phyloP scores from a whole-genome alignment of 768 basidiomycete genomes.

The Pulveroboletus sp. region DNA sequence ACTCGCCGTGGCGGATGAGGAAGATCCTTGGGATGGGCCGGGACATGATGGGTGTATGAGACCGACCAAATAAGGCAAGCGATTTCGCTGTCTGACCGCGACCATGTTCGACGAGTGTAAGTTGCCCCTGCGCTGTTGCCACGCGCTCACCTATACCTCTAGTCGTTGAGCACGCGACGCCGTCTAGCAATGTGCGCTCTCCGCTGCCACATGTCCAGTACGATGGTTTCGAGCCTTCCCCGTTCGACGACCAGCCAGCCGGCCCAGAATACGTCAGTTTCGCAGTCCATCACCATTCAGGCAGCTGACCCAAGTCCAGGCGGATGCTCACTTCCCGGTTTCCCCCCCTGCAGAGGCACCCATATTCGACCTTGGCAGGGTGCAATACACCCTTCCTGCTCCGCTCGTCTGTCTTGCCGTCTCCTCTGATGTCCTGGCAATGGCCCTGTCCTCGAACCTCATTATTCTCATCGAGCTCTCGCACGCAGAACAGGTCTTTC shows the following conservation, averaged over 20 bases:
- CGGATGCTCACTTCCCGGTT: constrained; percentile 22
- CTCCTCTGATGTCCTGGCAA: constrained; percentile 81
- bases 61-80: constrained; percentile 1
- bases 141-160: constrained; percentile 3
- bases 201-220: constrained; percentile 64
- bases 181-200: constrained; percentile 37
- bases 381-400: constrained; percentile 86
- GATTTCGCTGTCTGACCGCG: constrained; percentile 4
- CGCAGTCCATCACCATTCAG: neutral
- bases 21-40: constrained; percentile 71
- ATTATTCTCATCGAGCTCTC: constrained; percentile 89
- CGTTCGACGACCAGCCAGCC: constrained; percentile 48
- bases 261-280: constrained; percentile 36
- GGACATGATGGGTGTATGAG: constrained; percentile 14
- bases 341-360: constrained; percentile 42
- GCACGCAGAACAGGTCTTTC: constrained; percentile 80
- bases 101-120: constrained; percentile 68
- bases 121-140: constrained; percentile 17
- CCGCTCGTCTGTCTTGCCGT: constrained; percentile 79
- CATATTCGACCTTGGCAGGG: constrained; percentile 80
- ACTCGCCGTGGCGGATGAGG: constrained; percentile 71
- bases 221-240: constrained; percentile 84
- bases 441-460: constrained; percentile 72
- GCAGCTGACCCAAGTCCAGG: constrained; percentile 24
- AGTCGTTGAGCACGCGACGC: constrained; percentile 87